These are phyloP conservation scores for Colletotrichum tanaceti DNA, from an alignment of 2,329 filamentous ascomycete species.

Conservation along the genomic window DNA sequence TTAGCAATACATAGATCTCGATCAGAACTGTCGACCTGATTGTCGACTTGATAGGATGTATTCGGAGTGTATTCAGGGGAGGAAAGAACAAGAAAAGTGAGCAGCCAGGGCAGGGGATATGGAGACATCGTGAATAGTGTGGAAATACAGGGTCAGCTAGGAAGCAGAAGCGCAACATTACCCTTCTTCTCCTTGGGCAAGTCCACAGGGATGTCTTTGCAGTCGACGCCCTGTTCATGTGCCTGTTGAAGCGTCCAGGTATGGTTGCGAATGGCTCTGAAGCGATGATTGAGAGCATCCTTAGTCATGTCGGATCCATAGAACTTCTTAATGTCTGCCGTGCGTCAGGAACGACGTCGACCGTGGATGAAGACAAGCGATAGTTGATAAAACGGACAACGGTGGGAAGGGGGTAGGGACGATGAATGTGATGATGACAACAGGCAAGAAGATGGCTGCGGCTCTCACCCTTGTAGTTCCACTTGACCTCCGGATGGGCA, in stretches of 20 bases:
- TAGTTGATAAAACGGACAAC: not conserved
- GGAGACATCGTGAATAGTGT: not conserved
- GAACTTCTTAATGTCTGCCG: constrained; percentile 59
- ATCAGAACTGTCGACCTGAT: not conserved
- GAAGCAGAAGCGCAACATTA: constrained; percentile 46
- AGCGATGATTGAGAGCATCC: constrained; percentile 62
- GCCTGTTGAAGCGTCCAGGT: constrained; percentile 53
- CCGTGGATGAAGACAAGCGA: not conserved
- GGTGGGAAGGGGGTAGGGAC: not conserved
- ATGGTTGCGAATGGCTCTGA: constrained; percentile 60
- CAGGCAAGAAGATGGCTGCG: not conserved
- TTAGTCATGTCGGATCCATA: constrained; percentile 63
- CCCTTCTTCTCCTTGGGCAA: constrained; percentile 55
- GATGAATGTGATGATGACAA: not conserved
- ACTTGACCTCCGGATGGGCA: constrained; percentile 63
- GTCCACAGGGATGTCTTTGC: constrained; percentile 54
- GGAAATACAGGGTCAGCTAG: not conserved
- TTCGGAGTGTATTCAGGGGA: not conserved
- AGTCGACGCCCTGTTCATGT: constrained; percentile 53
- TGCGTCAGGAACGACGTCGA: constrained; percentile 35
- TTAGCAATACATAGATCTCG: not conserved
- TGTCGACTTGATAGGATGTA: not conserved
- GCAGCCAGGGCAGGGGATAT: not conserved
- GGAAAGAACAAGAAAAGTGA: not conserved
- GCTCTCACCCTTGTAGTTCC: constrained; percentile 71